These are phyloP conservation scores for Lachancea thermotolerans DNA, from an alignment of 805 yeast genomes.

Conservation along the genomic window DNA sequence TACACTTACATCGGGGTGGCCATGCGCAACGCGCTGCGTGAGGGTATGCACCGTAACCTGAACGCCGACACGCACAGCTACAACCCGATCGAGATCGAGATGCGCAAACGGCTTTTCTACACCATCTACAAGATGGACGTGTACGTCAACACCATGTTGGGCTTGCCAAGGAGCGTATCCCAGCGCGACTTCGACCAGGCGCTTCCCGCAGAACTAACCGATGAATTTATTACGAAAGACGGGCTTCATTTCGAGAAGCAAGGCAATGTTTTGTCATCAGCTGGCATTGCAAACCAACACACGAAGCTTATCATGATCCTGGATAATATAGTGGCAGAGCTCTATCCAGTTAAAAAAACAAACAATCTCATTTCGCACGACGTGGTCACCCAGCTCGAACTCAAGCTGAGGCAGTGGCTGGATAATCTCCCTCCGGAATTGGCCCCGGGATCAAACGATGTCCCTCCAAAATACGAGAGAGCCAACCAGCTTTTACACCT, in stretches of 20 bases:
- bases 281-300: slow-evolving; percentile 72
- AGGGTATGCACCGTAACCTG: slow-evolving; percentile 75
- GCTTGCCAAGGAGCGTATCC: slow-evolving; percentile 68
- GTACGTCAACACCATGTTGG: slow-evolving; percentile 82
- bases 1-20: slow-evolving; percentile 90
- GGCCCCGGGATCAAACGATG: slow-evolving; percentile 43
- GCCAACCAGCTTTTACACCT: slow-evolving; percentile 73
- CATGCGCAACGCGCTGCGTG: slow-evolving; percentile 73
- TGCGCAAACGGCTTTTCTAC: slow-evolving; percentile 79
- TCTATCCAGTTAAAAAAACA: slow-evolving; percentile 51
- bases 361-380: slow-evolving; percentile 31
- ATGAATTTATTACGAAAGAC: slow-evolving; percentile 69
- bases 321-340: slow-evolving; percentile 59
- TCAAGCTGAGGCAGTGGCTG: slow-evolving; percentile 67
- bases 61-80: slow-evolving; percentile 39
- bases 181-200: slow-evolving; percentile 86
- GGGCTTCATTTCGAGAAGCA: slow-evolving; percentile 31
- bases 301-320: slow-evolving; percentile 66
- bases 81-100: slow-evolving; percentile 71
- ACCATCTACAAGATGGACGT: slow-evolving; percentile 87
- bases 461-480: slow-evolving; percentile 44
- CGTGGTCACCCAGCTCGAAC: slow-evolving; percentile 63
- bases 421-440: slow-evolving; percentile 64
- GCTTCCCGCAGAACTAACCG: slow-evolving; percentile 77
- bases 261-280: slow-evolving; percentile 28